Base-by-base conservation (phyloP, 2,329 filamentous ascomycete genomes). In the Coniochaeta sp. region DNA sequence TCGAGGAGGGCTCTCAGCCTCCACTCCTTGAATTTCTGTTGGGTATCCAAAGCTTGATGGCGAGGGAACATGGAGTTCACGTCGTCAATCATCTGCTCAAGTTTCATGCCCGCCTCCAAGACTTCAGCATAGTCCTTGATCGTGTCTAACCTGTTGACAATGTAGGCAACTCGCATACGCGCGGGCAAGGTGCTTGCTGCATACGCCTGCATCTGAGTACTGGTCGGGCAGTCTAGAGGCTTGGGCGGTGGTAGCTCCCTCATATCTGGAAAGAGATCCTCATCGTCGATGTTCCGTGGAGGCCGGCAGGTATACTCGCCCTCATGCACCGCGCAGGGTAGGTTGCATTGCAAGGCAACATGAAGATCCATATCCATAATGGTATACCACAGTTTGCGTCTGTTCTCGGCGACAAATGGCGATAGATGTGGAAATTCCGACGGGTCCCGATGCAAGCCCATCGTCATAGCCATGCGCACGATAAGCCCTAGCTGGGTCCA, bases 391-490 rank as follows among this genome's bases (percentile, higher is more conserved):
- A 85, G 67, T 61, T 79, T 76, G n/a, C 82, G 75, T 36, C 82
- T 73, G 62, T 79, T 74, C 68, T 85, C 82, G n/a, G 77, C 77
- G 52, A 78, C 74, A 64, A 82, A 84, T 0, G 79, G 73, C 6
- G 75, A 73, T 58, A 84, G 77, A 33, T 77, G 75, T 3, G 74
- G 72, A 60, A 80, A 83, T 64, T 85, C 82, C 16, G 78, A 78
- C 2, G 82, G 81, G 59, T 85, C 82, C 4, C 81, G 76, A 64
- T 85, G 82, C 55, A 85, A 71, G 3, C 81, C 82, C 81, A 85
- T 84, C 2, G 78, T 80, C 81, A 84, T 84, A 33, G 81, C 82
- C 73, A 82, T 80, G 17, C 82, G 78, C 6, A 83, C 76, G 47
- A 84, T 77, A 58, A 77, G 76, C 6, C 82, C 82, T n/a, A 84